phyloP scores from a whole-genome alignment of 768 basidiomycete genomes.

The Butyriboletus loyo region DNA sequence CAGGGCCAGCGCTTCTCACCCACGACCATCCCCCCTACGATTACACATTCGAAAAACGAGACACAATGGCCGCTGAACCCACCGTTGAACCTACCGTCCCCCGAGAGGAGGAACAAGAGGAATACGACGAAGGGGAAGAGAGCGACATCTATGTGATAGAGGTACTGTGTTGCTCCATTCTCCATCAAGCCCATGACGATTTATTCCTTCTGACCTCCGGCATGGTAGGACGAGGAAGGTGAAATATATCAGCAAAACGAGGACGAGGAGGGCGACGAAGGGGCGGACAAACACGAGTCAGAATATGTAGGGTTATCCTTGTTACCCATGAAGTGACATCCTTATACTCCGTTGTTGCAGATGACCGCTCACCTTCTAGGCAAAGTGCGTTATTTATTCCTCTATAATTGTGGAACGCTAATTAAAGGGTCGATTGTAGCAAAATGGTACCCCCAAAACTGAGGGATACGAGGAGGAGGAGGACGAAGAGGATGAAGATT shows the following conservation, averaged over 20 bases:
- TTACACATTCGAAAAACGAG: not conserved
- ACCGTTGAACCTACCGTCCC: constrained; percentile 6
- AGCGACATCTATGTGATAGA: constrained; percentile 27
- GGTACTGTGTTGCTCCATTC: constrained; percentile 12
- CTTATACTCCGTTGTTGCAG: constrained; percentile 13
- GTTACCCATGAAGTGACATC: not conserved
- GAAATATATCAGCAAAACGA: constrained; percentile 15
- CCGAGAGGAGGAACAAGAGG: constrained; percentile 3
- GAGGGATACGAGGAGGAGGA: constrained; percentile 17
- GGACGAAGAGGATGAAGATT: constrained; percentile 23
- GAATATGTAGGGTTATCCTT: constrained; percentile 11
- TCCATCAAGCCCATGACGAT: not conserved
- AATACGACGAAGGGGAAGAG: constrained; percentile 23
- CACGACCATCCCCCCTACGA: not conserved
- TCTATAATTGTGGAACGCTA: not conserved
- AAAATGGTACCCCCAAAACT: constrained; percentile 8
- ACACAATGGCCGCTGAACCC: constrained; percentile 23
- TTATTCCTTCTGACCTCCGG: not conserved
- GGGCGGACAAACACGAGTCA: not conserved
- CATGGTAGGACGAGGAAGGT: constrained; percentile 18
- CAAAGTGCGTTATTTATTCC: constrained; percentile 8
- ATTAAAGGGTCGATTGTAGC: not conserved
- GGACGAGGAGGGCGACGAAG: constrained; percentile 9
- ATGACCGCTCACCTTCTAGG: constrained; percentile 25
- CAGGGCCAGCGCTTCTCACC: constrained; percentile 7